These are phyloP conservation scores for Daldinia vernicosa DNA, from an alignment of 495 filamentous ascomycete species.

Conservation along the genomic window DNA sequence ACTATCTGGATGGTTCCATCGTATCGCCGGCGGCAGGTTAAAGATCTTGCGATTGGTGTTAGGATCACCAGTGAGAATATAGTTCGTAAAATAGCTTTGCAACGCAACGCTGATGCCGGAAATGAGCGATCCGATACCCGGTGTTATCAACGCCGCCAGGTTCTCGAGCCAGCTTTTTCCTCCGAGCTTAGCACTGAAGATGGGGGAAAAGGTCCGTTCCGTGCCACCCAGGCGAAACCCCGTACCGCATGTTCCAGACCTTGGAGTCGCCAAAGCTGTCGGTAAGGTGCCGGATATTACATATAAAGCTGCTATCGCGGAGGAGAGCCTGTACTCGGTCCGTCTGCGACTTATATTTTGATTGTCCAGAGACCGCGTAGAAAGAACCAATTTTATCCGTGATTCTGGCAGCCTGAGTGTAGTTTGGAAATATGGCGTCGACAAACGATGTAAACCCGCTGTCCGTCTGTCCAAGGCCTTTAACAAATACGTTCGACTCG, in stretches of 20 bases:
- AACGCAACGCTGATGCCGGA: conserved; percentile 49
- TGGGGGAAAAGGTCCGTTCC: conserved; percentile 34
- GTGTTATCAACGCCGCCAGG: conserved; percentile 44
- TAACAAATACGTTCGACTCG: background rate
- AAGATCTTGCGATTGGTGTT: conserved; percentile 47
- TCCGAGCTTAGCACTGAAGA: conserved; percentile 44
- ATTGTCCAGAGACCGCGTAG: background rate
- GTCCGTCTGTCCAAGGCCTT: background rate
- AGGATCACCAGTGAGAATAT: conserved; percentile 50
- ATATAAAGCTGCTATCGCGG: background rate
- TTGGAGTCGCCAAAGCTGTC: background rate
- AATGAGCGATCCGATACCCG: conserved; percentile 47
- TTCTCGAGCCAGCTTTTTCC: conserved; percentile 48
- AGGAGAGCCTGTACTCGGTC: background rate
- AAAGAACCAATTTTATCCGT: background rate
- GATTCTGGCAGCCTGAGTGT: background rate
- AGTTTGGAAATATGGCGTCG: background rate
- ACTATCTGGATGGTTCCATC: background rate
- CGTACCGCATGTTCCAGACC: background rate
- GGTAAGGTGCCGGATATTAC: background rate
- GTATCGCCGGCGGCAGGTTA: conserved; percentile 41
- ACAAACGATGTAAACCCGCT: background rate
- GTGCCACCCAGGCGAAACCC: background rate
- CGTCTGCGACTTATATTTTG: background rate
- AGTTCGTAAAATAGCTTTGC: conserved; percentile 54